Conservation (phyloP, 495 filamentous ascomycete genomes). For the Ramalina intermedia region DNA sequence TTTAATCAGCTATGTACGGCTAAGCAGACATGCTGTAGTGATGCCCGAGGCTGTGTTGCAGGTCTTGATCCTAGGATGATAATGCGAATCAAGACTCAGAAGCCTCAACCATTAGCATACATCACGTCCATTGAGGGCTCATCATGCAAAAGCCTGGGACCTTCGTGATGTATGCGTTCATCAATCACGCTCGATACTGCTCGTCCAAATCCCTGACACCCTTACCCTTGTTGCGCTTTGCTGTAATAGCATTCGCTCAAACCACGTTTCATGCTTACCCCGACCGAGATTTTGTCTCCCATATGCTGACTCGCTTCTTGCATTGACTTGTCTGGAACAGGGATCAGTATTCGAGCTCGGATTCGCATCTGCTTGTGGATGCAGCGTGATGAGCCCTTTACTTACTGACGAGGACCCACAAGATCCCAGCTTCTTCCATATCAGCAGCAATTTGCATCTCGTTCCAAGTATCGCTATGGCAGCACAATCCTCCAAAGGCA, state of each 20-base stretch:
- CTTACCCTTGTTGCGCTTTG: too few species aligned
- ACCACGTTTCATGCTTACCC: not conserved
- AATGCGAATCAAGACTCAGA: too few species aligned
- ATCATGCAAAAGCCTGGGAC: too few species aligned
- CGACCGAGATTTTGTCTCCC: not conserved
- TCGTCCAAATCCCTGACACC: too few species aligned
- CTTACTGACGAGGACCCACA: slow-evolving; percentile 10
- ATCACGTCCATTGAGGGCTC: too few species aligned
- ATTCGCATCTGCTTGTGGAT: not conserved
- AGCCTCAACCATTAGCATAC: too few species aligned
- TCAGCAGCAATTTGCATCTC: slow-evolving; percentile 11
- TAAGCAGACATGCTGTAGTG: too few species aligned
- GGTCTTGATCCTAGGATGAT: too few species aligned
- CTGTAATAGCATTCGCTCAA: slow-evolving; percentile 6
- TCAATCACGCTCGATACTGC: too few species aligned
- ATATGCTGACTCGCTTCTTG: slow-evolving; percentile 8
- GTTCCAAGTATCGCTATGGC: slow-evolving; percentile 3
- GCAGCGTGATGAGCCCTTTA: not conserved
- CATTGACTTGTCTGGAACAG: not conserved
- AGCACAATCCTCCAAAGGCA: slow-evolving; percentile 5
- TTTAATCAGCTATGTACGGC: too few species aligned
- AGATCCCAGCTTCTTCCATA: slow-evolving; percentile 10
- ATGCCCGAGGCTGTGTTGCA: too few species aligned
- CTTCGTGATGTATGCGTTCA: too few species aligned
- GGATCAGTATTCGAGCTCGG: not conserved